These are phyloP conservation scores for Xylariaceae sp. DNA, from an alignment of 2,329 filamentous ascomycete species.

Conservation along the genomic window DNA sequence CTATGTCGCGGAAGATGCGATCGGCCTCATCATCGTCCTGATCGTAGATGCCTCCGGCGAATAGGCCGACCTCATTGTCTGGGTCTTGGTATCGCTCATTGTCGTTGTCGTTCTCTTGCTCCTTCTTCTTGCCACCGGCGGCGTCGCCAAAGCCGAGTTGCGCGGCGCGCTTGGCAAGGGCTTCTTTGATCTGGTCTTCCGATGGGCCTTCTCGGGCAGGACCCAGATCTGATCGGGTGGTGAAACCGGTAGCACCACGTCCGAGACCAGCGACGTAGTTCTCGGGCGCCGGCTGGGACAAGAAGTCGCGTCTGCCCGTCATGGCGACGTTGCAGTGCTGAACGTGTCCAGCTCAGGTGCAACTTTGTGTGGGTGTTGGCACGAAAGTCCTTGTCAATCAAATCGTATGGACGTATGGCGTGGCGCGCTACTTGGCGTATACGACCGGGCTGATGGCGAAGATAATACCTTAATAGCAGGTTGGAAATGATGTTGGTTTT, in stretches of 20 bases:
- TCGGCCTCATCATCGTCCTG: slow-evolving; percentile 98
- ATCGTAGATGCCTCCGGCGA: slow-evolving; percentile 93
- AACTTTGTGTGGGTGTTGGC: no score
- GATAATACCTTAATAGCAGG: no score
- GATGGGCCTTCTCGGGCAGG: slow-evolving; percentile 93
- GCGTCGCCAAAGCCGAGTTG: slow-evolving; percentile 69
- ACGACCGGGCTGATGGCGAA: no score
- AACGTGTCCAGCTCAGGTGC: no score
- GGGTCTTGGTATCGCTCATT: slow-evolving; percentile 90
- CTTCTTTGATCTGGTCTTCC: slow-evolving; percentile 97
- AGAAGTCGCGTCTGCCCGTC: slow-evolving; percentile 73
- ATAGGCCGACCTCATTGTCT: slow-evolving; percentile 93
- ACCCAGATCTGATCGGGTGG: slow-evolving; percentile 92
- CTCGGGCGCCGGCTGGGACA: slow-evolving; percentile 80
- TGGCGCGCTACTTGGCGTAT: no score
- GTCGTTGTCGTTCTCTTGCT: slow-evolving; percentile 71
- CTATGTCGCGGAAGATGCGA: slow-evolving; percentile 90
- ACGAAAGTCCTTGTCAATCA: no score
- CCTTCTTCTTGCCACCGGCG: slow-evolving; percentile 59
- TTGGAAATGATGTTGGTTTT: no score
- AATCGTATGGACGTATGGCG: no score
- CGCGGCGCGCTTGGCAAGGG: slow-evolving; percentile 88
- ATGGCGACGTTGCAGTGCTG: slow-evolving; percentile 31
- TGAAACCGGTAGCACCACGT: slow-evolving; percentile 96
- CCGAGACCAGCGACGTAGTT: slow-evolving; percentile 95